Percentiles rank a stretch among this genome's conserved stretches.
Conservation (phyloP, 2,329 filamentous ascomycete species). For the Fusarium dlaminii region DNA sequence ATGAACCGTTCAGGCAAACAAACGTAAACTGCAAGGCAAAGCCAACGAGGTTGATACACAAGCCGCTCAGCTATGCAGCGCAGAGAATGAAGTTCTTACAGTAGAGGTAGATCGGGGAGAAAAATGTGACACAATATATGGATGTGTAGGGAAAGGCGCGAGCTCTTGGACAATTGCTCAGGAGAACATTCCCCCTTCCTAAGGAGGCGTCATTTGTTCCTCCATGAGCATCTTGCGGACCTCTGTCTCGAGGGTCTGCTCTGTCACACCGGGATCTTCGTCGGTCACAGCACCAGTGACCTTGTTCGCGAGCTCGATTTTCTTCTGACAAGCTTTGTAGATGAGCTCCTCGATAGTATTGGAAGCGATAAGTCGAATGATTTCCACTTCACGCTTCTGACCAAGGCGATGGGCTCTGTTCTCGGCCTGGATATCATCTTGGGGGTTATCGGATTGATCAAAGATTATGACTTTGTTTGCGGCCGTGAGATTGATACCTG, state of each 20-base stretch:
- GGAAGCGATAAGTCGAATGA: conserved; percentile 82
- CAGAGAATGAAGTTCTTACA: conserved; percentile 14
- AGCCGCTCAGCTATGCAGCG: conserved; percentile 22
- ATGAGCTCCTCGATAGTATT: conserved; percentile 94
- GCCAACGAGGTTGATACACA: conserved; percentile 18
- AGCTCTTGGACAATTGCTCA: neutral
- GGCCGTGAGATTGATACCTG: conserved; percentile 93
- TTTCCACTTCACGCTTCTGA: conserved; percentile 89
- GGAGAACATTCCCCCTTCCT: conserved; percentile 34
- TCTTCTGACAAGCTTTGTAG: conserved; percentile 88
- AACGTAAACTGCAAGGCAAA: conserved; percentile 8
- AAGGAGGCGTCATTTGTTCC: conserved; percentile 52
- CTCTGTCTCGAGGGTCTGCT: conserved; percentile 54
- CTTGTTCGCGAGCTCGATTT: conserved; percentile 82
- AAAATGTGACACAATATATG: neutral
- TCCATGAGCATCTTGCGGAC: conserved; percentile 57
- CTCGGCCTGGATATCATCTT: conserved; percentile 98
- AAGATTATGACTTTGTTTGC: conserved; percentile 99
- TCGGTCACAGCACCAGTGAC: conserved; percentile 57
- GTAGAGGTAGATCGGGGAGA: neutral
- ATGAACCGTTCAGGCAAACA: neutral
- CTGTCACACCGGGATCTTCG: conserved; percentile 40
- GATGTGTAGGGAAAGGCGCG: neutral
- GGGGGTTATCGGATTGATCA: conserved; percentile 96
- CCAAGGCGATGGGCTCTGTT: conserved; percentile 96